A percentile compares a stretch with the other conserved stretches of the same genome.
Conservation (phyloP, 192 early-diverging fungal genomes). For the Haplosporangium gracile region DNA sequence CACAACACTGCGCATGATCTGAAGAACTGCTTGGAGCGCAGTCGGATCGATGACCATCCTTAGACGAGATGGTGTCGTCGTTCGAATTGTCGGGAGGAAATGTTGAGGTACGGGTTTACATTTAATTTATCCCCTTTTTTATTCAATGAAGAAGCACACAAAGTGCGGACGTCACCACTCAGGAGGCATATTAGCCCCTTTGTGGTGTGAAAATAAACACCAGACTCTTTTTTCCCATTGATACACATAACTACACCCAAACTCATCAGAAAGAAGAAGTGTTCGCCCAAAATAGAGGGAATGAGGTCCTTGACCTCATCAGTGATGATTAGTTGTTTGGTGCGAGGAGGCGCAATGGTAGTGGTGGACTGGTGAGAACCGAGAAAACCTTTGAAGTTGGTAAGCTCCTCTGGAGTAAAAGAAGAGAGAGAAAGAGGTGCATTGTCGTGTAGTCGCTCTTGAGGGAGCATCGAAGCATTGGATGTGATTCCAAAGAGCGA, state of each 20-base stretch:
- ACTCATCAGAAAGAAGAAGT: constrained; percentile 12
- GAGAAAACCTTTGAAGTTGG: background rate
- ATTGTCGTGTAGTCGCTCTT: background rate
- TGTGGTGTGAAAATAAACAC: too few species aligned
- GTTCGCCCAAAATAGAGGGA: constrained; percentile 4
- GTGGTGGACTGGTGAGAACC: background rate
- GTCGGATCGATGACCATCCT: background rate
- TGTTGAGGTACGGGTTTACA: too few species aligned
- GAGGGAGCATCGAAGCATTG: background rate
- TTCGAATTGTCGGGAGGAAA: background rate
- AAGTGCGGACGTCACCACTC: too few species aligned
- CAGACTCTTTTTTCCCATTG: too few species aligned
- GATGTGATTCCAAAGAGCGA: background rate
- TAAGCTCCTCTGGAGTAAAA: background rate
- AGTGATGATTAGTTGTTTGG: background rate
- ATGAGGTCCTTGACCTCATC: background rate
- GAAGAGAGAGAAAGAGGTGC: background rate
- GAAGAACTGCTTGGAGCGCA: background rate
- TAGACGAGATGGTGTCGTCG: background rate
- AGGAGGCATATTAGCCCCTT: too few species aligned
- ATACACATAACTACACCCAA: too few species aligned
- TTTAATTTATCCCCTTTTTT: too few species aligned
- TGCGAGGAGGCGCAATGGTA: background rate
- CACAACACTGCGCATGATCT: background rate
- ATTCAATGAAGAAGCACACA: too few species aligned